Evolutionary conservation across 2,329 filamentous ascomycete genomes (phyloP), one percentile per base, ranked within the genome.

Genomic region (Pseudogymnoascus sp.): DNA sequence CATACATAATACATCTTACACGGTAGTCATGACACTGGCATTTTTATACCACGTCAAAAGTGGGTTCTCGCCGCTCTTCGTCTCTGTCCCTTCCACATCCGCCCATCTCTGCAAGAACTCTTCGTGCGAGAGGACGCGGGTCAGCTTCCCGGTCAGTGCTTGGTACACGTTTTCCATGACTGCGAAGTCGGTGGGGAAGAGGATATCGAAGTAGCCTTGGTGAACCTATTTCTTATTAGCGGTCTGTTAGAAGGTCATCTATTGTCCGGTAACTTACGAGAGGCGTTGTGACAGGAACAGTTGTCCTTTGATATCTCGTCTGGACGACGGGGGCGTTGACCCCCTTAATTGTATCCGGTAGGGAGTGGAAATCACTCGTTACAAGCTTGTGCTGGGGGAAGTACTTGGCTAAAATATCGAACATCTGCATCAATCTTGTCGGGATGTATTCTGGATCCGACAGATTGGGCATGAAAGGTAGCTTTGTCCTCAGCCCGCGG

Each of bases 141-240:
- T 96, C 69, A 97, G 79, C 73, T 95, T 94, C 33, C 93, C 93
- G 0, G 94, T 99, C 69, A 97, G 86, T 64, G 91, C 91, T 62
- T 90, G 87, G 77, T 99, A 99, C 68, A 97, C 86, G 69, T 91
- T 87, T 75, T 97, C 92, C 75, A 94, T 88, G 67, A 96, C 87
- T 65, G 84, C 81, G 73, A 99, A 99, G 75, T 99, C 89, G 9
- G 94, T 99, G 0, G 94, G 94, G 77, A 99, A 99, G 72, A 99
- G 87, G 69, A 99, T 97, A 73, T 99, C 95, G 72, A 99, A 99
- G 76, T 96, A 97, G 52, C 94, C 95, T 78, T 99, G 95, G 74
- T 97, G 92, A 58, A 97, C 90, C 90, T 95, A 12, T 7, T 65
- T 33, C 25, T 0, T 33, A 29, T 55, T 1, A 55, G 48, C 4